Evolutionary conservation across 2,329 filamentous ascomycete genomes (phyloP).

Genomic region (Nemania bipapillata): DNA sequence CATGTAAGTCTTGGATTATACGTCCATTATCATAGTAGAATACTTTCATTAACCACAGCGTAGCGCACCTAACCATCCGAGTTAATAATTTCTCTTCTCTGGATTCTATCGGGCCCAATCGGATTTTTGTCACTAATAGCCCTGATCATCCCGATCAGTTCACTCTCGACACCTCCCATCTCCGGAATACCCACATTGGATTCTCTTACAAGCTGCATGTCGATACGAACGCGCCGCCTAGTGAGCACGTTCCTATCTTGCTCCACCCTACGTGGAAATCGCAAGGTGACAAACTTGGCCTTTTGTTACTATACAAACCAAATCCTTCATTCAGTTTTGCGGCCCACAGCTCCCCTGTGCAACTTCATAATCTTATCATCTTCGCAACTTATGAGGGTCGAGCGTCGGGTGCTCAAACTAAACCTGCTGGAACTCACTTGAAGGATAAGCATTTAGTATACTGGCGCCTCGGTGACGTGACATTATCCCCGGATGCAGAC

Average conservation of each 20-base stretch:
- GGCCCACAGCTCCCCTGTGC: constrained; percentile 59
- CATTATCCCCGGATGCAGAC: constrained; percentile 68
- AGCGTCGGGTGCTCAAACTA: constrained; percentile 76
- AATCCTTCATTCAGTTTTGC: constrained; percentile 72
- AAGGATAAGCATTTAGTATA: constrained; percentile 81
- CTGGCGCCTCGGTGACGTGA: constrained; percentile 83
- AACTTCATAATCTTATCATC: constrained; percentile 78
- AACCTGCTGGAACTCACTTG: constrained; percentile 80
- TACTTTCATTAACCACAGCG: constrained; percentile 38
- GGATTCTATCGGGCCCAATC: constrained; percentile 93
- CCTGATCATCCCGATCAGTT: constrained; percentile 80
- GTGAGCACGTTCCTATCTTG: constrained; percentile 74
- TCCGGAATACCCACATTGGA: constrained; percentile 79
- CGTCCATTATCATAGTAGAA: neutral
- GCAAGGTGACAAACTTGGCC: constrained; percentile 83
- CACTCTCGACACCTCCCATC: constrained; percentile 75
- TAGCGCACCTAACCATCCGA: constrained; percentile 74
- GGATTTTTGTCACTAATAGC: constrained; percentile 82
- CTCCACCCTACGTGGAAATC: constrained; percentile 84
- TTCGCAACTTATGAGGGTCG: constrained; percentile 76
- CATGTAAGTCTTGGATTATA: constrained; percentile 57
- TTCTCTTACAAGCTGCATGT: constrained; percentile 93
- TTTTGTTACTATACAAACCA: constrained; percentile 84
- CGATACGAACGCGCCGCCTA: constrained; percentile 62
- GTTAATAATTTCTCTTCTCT: constrained; percentile 89